Base-by-base conservation (phyloP, 1,139 yeast species). In the Yamadazyma dushanensis region DNA sequence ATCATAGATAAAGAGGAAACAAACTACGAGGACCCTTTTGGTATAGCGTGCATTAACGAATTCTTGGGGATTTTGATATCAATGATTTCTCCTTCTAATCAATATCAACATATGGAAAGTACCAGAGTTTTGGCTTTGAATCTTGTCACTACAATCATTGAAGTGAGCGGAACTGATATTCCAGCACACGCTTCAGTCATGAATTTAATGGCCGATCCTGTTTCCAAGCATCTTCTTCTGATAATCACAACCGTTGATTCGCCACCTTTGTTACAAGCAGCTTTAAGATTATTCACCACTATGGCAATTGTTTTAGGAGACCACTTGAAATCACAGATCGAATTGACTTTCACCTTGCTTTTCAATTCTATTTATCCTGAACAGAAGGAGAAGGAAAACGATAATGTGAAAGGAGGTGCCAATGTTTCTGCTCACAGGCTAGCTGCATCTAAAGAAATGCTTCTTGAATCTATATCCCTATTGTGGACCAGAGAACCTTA, bases 61-160 rank as follows among this genome's bases (percentile, higher is more conserved):
- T 78, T 79, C 46, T 59, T 92, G 47, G 81, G 83, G 8, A 83
- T 87, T 29, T 69, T 92, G 32, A 78, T 89, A n/a, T 84, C 95
- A 3, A 80, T 90, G 60, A 73, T 90, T 27, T 81, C 94, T 8
- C 95, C 96, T 0, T 78, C 83, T 14, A 85, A 87, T 48, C 87
- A 83, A 52, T 78, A 78, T 49, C 92, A 85, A 52, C 94, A 88
- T 51, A 86, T 94, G 49, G 96, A 90, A 54, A 75, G 88, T 23
- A 83, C 97, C 1, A 74, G 96, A 38, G 83, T 86, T 10, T 80
- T 92, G 64, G 94, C 96, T 0, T 64, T 94, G 23, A 75, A 81
- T 30, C 72, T 92, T 31, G 70, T 94, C 26, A 82, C 80, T 36
- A 81, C 83, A 1, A 87, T 95, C 1, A 73, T 92, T 38, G 97